Evolutionary conservation across 768 basidiomycete species (phyloP).

Genomic region (Lactarius akahatsu): DNA sequence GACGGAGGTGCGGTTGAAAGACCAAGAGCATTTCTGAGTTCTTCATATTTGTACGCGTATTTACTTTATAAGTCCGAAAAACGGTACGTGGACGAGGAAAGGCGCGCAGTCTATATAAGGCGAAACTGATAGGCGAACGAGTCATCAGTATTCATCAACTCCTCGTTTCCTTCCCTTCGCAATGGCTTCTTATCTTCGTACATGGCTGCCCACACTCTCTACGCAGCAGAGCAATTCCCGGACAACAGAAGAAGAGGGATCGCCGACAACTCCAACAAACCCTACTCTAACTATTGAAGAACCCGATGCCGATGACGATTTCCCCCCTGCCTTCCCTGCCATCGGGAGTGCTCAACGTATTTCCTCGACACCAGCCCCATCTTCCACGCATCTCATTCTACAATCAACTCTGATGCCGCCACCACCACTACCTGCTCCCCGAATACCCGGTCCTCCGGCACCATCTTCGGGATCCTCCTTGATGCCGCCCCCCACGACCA

Average conservation of each 20-base stretch:
- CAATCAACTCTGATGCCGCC: conserved; percentile 33
- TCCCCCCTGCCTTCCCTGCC: conserved; percentile 73
- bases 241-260: conserved; percentile 31
- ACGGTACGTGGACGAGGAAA: background rate
- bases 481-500: conserved; percentile 61
- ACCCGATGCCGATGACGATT: conserved; percentile 49
- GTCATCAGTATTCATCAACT: background rate
- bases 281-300: conserved; percentile 40
- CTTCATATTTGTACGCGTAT: too few species aligned
- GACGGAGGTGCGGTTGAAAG: too few species aligned
- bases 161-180: background rate
- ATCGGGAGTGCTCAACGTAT: conserved; percentile 70
- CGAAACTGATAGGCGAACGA: background rate
- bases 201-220: conserved; percentile 24
- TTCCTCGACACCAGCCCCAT: conserved; percentile 30
- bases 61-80: background rate
- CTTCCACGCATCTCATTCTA: conserved; percentile 27
- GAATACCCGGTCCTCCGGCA: conserved; percentile 30
- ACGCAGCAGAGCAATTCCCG: conserved; percentile 26
- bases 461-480: conserved; percentile 43
- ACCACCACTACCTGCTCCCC: conserved; percentile 42
- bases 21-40: too few species aligned
- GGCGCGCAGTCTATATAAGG: background rate
- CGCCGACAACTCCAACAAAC: conserved; percentile 43
- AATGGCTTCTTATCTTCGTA: conserved; percentile 28